Evolutionary conservation across 495 filamentous ascomycete species (phyloP).

Genomic region (Lasiosphaeria hispida): DNA sequence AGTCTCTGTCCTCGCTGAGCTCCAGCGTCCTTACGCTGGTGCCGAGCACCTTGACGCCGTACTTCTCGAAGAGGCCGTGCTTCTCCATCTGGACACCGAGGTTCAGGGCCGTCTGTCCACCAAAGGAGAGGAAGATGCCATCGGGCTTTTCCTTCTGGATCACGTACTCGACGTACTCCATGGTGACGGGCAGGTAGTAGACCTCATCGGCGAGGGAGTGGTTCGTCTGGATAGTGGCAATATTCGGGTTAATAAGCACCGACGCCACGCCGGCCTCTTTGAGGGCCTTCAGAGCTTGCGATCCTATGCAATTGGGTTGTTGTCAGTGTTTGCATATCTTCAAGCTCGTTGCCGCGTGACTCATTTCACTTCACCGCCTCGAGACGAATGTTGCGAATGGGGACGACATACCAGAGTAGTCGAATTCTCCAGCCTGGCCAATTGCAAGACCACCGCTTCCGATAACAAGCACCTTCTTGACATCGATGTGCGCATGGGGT

Average conservation of each 20-base stretch:
- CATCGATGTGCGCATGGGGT: constrained; percentile 73
- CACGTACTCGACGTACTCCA: constrained; percentile 94
- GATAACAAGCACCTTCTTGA: constrained; percentile 97
- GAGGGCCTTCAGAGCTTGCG: constrained; percentile 94
- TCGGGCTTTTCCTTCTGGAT: constrained; percentile 94
- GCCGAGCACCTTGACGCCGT: constrained; percentile 90
- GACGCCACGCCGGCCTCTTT: constrained; percentile 97
- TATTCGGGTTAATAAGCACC: constrained; percentile 97
- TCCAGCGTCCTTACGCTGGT: constrained; percentile 92
- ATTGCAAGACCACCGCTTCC: constrained; percentile 95
- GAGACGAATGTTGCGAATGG: not conserved
- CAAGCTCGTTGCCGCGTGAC: constrained; percentile 22
- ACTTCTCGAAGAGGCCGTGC: constrained; percentile 91
- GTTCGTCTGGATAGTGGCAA: constrained; percentile 97
- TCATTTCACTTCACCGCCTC: constrained; percentile 31
- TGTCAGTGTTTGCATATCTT: constrained; percentile 20
- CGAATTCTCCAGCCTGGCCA: constrained; percentile 97
- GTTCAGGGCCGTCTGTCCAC: constrained; percentile 95
- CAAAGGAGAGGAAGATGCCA: constrained; percentile 96
- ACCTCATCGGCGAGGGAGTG: constrained; percentile 95
- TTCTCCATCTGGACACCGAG: constrained; percentile 95
- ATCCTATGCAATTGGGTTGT: constrained; percentile 55
- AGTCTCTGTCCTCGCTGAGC: constrained; percentile 91
- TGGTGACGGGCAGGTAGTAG: constrained; percentile 95
- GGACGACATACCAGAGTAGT: constrained; percentile 79